These are phyloP conservation scores for Coemansia sp. DNA, from an alignment of 192 early-diverging fungal species.

Conservation along the genomic window DNA sequence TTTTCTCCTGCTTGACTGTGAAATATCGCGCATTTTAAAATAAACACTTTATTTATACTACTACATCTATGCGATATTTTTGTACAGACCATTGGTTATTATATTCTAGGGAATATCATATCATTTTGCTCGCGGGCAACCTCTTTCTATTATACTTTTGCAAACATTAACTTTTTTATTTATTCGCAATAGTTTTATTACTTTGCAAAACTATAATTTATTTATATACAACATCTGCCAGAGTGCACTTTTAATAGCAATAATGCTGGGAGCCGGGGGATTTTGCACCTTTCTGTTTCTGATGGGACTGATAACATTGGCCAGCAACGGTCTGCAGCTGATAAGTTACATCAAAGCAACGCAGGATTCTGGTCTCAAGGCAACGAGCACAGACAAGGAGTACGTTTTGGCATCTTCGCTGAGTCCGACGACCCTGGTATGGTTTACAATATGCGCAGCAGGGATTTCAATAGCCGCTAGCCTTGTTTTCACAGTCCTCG, in stretches of 20 bases:
- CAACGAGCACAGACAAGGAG: not conserved
- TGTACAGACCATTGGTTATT: too few species aligned
- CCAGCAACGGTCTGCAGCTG: slow-evolving; percentile 26
- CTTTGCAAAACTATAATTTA: too few species aligned
- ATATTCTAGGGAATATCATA: too few species aligned
- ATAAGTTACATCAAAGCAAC: slow-evolving; percentile 16
- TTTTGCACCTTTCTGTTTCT: slow-evolving; percentile 40
- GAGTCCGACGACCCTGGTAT: slow-evolving; percentile 9
- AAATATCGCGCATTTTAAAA: too few species aligned
- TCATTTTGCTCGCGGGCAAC: too few species aligned
- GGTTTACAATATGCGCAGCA: slow-evolving; percentile 15
- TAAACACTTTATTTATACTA: too few species aligned
- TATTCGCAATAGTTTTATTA: too few species aligned
- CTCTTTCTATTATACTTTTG: too few species aligned
- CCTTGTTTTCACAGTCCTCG: slow-evolving; percentile 25
- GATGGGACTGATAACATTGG: slow-evolving; percentile 24
- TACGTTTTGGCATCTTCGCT: not conserved
- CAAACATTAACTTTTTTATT: too few species aligned
- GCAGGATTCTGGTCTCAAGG: not conserved
- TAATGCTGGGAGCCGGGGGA: slow-evolving; percentile 26
- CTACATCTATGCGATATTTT: too few species aligned
- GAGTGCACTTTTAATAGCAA: too few species aligned
- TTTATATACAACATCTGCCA: not conserved
- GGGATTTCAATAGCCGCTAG: slow-evolving; percentile 13
- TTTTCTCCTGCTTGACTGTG: too few species aligned